A percentile compares a stretch with the other conserved stretches of the same genome.
phyloP scores from a whole-genome alignment of 805 yeast genomes.

The Metahyphopichia silvanorum region DNA sequence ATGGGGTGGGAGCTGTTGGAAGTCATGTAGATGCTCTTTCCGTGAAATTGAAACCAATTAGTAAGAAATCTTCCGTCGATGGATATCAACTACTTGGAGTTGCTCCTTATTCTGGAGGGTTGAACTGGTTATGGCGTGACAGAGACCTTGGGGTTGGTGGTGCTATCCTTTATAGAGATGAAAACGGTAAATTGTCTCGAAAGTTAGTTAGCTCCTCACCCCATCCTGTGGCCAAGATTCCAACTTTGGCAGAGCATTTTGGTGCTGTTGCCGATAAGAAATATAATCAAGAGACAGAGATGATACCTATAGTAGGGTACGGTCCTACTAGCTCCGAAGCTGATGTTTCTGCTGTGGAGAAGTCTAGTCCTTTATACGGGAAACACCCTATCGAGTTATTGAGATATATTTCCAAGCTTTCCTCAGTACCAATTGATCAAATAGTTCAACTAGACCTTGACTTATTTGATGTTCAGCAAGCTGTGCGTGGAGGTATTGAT shows the following conservation, averaged over 20 bases:
- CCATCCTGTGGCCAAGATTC: slow-evolving; percentile 37
- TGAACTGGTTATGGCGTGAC: slow-evolving; percentile 35
- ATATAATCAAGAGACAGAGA: slow-evolving; percentile 34
- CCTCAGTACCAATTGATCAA: slow-evolving; percentile 16
- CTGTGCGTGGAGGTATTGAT: slow-evolving; percentile 33
- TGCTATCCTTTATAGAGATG: slow-evolving; percentile 21
- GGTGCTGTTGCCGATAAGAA: slow-evolving; percentile 21
- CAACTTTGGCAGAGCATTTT: slow-evolving; percentile 39
- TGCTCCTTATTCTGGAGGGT: slow-evolving; percentile 38
- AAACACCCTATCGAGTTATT: slow-evolving; percentile 32
- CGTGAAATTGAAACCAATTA: slow-evolving; percentile 29
- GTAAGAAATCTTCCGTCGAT: slow-evolving; percentile 16
- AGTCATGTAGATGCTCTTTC: slow-evolving; percentile 39
- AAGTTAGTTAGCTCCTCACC: slow-evolving; percentile 30
- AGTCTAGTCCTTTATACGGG: slow-evolving; percentile 19
- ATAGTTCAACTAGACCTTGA: slow-evolving; percentile 34
- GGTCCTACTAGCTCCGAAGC: slow-evolving; percentile 6
- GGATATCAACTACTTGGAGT: slow-evolving; percentile 39
- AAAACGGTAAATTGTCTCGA: slow-evolving; percentile 16
- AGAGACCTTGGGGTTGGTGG: slow-evolving; percentile 45
- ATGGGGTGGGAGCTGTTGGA: slow-evolving; percentile 26
- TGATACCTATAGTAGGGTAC: slow-evolving; percentile 37
- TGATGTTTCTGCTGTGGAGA: slow-evolving; percentile 26
- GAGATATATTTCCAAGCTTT: slow-evolving; percentile 25
- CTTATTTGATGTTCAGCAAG: slow-evolving; percentile 32